Percentiles rank a stretch among this genome's conserved stretches.
Conservation (phyloP, 2,329 filamentous ascomycete genomes). For the Fusarium multiceps region DNA sequence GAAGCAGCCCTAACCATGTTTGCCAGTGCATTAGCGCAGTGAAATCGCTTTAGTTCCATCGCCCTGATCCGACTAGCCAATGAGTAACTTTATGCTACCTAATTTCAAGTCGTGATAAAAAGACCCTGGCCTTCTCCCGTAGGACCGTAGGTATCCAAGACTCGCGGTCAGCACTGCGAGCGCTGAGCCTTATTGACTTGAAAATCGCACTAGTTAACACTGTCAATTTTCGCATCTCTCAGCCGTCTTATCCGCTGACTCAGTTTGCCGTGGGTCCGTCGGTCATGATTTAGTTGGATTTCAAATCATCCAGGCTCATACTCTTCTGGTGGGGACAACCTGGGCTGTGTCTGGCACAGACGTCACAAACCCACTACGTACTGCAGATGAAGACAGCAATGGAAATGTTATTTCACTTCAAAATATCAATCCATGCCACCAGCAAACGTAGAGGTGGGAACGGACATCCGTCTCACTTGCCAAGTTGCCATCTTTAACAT, state of each 20-base stretch:
- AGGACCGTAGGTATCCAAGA: background rate
- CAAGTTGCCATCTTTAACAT: background rate
- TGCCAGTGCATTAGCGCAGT: background rate
- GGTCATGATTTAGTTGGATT: background rate
- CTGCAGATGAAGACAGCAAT: background rate
- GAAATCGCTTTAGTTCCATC: background rate
- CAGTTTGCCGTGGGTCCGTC: no score
- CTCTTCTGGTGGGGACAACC: accelerated
- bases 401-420: background rate
- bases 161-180: background rate
- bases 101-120: background rate
- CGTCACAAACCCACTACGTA: background rate
- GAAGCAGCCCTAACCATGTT: background rate
- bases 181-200: background rate
- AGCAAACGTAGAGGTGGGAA: background rate
- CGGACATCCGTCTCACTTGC: no score
- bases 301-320: background rate
- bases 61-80: background rate
- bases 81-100: background rate
- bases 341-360: background rate
- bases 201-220: background rate
- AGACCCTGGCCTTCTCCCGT: background rate
- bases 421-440: background rate
- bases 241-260: background rate
- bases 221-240: background rate